Percentiles rank a stretch among this genome's conserved stretches.
Conservation (phyloP, 192 early-diverging fungal species). For the Obelidium mucronatum region DNA sequence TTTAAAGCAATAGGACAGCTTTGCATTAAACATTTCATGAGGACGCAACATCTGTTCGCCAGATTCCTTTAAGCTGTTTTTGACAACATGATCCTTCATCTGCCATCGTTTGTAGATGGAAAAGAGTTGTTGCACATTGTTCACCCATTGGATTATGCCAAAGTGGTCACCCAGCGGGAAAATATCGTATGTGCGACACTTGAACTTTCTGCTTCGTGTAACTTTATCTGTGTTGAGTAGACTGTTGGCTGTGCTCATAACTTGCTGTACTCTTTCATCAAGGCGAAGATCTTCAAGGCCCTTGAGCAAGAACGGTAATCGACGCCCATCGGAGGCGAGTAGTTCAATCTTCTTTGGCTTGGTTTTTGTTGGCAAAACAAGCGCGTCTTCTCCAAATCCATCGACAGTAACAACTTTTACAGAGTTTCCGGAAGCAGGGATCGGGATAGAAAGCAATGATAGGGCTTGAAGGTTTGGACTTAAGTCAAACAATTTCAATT, state of each 20-base stretch:
- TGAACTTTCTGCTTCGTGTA: conserved; percentile 40
- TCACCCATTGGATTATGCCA: conserved; percentile 96
- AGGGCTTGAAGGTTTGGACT: conserved; percentile 49
- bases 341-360: conserved; percentile 88
- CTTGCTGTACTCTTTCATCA: conserved; percentile 92
- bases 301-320: conserved; percentile 85
- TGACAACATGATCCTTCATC: conserved; percentile 65
- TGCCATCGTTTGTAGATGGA: conserved; percentile 81
- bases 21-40: conserved; percentile 53
- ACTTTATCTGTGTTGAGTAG: conserved; percentile 64
- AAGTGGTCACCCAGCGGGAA: conserved; percentile 88
- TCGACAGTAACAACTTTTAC: conserved; percentile 47
- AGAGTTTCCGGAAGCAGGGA: not conserved
- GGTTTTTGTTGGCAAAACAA: conserved; percentile 84
- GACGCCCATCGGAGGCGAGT: conserved; percentile 58
- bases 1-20: conserved; percentile 59
- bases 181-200: conserved; percentile 72
- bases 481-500: conserved; percentile 58
- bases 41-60: conserved; percentile 29
- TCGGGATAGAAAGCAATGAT: not conserved
- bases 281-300: conserved; percentile 92
- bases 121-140: conserved; percentile 81
- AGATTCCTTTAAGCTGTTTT: conserved; percentile 58
- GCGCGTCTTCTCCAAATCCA: conserved; percentile 57
- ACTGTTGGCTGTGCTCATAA: conserved; percentile 67